phyloP scores from a whole-genome alignment of 164 flowering plant genomes.

The Umbellularia californica region DNA sequence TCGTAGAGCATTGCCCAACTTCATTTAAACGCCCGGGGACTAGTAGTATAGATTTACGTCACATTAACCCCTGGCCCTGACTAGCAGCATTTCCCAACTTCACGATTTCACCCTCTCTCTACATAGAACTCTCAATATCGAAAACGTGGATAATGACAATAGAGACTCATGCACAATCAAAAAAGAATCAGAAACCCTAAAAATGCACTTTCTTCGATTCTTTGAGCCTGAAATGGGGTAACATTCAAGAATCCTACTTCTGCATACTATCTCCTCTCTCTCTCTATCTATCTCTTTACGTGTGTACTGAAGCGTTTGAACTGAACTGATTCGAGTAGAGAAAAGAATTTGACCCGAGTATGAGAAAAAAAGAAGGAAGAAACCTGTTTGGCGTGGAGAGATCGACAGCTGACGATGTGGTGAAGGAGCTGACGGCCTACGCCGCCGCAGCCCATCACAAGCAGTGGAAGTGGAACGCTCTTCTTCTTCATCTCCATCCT shows the following conservation, averaged over 20 bases:
- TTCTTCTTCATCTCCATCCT: slow-evolving; percentile 36
- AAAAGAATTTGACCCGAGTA: not conserved
- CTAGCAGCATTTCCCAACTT: too few relatives aligned
- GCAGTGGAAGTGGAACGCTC: slow-evolving; percentile 45
- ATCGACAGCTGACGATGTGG: slow-evolving; percentile 69
- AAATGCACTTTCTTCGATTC: not conserved
- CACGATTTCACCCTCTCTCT: too few relatives aligned
- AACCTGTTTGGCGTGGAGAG: slow-evolving; percentile 72
- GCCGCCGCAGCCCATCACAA: slow-evolving; percentile 83
- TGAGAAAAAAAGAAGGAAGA: not conserved
- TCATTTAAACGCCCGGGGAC: too few relatives aligned
- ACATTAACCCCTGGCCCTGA: too few relatives aligned
- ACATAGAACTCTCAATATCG: too few relatives aligned
- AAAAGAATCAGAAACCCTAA: too few relatives aligned
- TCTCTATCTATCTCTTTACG: not conserved
- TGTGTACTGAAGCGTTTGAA: not conserved
- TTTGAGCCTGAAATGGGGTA: not conserved
- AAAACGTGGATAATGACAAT: too few relatives aligned
- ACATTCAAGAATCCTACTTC: not conserved
- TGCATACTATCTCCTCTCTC: too few relatives aligned
- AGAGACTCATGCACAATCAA: too few relatives aligned
- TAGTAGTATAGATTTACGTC: too few relatives aligned
- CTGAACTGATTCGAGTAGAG: too few relatives aligned
- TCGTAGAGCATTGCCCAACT: too few relatives aligned
- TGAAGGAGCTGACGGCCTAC: slow-evolving; percentile 85